Conservation (phyloP, 352 stramenopile genomes). For the Phytopythium aichiense region DNA sequence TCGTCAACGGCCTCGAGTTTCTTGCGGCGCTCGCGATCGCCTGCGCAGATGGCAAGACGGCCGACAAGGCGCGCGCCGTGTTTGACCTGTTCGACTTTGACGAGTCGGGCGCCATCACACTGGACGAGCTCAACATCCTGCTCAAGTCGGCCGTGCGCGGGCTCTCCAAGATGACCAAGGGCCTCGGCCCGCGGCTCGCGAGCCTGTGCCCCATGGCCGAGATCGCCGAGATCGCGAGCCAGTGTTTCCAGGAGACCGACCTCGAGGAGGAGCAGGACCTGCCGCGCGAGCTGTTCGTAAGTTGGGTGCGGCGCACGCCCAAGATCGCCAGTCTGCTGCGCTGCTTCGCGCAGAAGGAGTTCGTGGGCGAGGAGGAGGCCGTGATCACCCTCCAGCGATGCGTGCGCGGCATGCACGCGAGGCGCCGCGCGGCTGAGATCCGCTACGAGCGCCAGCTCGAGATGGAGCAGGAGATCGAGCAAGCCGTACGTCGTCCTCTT, state of each 20-base stretch:
- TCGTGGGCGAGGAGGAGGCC: constrained; percentile 49
- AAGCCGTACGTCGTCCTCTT: constrained; percentile 18
- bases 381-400: constrained; percentile 51
- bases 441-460: constrained; percentile 54
- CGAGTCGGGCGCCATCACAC: constrained; percentile 54
- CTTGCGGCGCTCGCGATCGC: constrained; percentile 55
- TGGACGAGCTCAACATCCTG: constrained; percentile 71
- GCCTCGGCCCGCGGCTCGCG: constrained; percentile 48
- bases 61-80: constrained; percentile 53
- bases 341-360: constrained; percentile 69
- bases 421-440: constrained; percentile 37
- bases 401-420: constrained; percentile 46
- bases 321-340: constrained; percentile 71
- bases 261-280: constrained; percentile 68
- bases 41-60: constrained; percentile 39
- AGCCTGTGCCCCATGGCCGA: constrained; percentile 57
- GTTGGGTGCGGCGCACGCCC: constrained; percentile 63
- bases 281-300: constrained; percentile 38
- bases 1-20: constrained; percentile 70
- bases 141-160: constrained; percentile 67
- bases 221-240: constrained; percentile 46
- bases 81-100: constrained; percentile 83
- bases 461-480: constrained; percentile 45
- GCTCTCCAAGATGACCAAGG: constrained; percentile 61
- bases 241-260: constrained; percentile 65